Evolutionary conservation across 352 stramenopile genomes (phyloP).

Genomic region (Hyaloperonospora arabidopsidis): DNA sequence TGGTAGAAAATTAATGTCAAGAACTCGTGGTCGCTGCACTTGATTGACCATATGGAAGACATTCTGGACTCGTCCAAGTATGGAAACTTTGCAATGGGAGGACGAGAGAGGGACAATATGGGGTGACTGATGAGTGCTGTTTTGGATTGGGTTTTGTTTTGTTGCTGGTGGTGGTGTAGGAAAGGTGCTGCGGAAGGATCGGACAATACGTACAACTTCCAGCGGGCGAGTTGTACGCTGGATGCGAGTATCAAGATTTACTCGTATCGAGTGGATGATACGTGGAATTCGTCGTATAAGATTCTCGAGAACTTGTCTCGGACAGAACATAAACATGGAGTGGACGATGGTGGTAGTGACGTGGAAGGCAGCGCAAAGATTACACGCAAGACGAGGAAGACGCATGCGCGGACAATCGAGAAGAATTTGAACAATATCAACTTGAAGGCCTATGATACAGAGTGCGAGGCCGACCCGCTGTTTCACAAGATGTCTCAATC

Average conservation of each 20-base stretch:
- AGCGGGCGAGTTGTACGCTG: slow-evolving; percentile 96
- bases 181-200: slow-evolving; percentile 26
- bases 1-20: slow-evolving; percentile 94
- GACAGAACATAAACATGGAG: slow-evolving; percentile 51
- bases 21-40: slow-evolving; percentile 93
- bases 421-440: slow-evolving; percentile 86
- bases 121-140: neutral
- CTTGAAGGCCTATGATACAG: slow-evolving; percentile 77
- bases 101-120: neutral
- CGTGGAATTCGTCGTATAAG: slow-evolving; percentile 94
- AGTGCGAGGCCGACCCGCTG: slow-evolving; percentile 85
- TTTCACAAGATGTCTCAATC: slow-evolving; percentile 91
- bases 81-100: neutral
- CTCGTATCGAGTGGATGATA: slow-evolving; percentile 97
- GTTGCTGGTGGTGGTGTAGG: slow-evolving; percentile 5
- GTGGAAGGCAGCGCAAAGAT: slow-evolving; percentile 26
- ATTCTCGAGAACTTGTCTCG: slow-evolving; percentile 96
- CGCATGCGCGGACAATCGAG: slow-evolving; percentile 67
- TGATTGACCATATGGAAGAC: slow-evolving; percentile 97
- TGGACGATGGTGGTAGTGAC: slow-evolving; percentile 17
- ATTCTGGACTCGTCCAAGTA: slow-evolving; percentile 77
- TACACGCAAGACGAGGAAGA: slow-evolving; percentile 40
- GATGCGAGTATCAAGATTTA: slow-evolving; percentile 99
- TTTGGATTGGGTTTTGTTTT: too few species aligned
- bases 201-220: slow-evolving; percentile 90